Conservation (phyloP, 768 basidiomycete species). For the Termitomyces heimii region DNA sequence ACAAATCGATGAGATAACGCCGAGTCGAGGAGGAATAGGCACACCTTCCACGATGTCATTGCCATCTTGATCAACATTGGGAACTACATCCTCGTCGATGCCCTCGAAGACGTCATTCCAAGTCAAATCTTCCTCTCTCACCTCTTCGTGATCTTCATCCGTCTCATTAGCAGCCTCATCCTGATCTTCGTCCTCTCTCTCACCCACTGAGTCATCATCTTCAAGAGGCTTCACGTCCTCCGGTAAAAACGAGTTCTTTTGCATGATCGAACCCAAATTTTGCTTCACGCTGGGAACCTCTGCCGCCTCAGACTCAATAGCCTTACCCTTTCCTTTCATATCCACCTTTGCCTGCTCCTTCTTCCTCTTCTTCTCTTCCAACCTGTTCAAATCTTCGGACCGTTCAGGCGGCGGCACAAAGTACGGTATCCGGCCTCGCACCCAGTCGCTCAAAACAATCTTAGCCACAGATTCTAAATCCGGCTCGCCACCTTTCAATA, state of each 20-base stretch:
- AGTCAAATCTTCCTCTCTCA: constrained; percentile 51
- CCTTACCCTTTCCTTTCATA: constrained; percentile 52
- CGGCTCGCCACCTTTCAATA: constrained; percentile 93
- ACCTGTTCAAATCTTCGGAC: constrained; percentile 60
- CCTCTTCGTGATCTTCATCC: constrained; percentile 33
- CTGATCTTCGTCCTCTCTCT: constrained; percentile 31
- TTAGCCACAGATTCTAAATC: constrained; percentile 90
- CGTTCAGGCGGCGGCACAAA: constrained; percentile 91
- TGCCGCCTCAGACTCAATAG: constrained; percentile 26
- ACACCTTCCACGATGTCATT: constrained; percentile 21
- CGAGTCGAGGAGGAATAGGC: constrained; percentile 13
- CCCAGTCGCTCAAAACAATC: constrained; percentile 95
- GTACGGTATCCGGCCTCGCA: constrained; percentile 93
- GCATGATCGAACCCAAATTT: constrained; percentile 81
- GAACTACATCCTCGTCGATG: constrained; percentile 25
- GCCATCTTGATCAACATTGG: constrained; percentile 22
- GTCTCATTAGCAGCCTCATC: constrained; percentile 29
- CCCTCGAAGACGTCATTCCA: constrained; percentile 89
- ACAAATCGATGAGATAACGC: not conserved
- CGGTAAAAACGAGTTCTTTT: constrained; percentile 80
- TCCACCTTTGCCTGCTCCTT: constrained; percentile 35
- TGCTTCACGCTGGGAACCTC: constrained; percentile 70
- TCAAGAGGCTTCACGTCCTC: constrained; percentile 77
- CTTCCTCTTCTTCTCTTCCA: constrained; percentile 51
- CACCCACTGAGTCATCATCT: constrained; percentile 37